Percentiles rank a stretch among this genome's conserved stretches.
Evolutionary conservation across 2,329 filamentous ascomycete species (phyloP).

Genomic region (Fusarium redolens): DNA sequence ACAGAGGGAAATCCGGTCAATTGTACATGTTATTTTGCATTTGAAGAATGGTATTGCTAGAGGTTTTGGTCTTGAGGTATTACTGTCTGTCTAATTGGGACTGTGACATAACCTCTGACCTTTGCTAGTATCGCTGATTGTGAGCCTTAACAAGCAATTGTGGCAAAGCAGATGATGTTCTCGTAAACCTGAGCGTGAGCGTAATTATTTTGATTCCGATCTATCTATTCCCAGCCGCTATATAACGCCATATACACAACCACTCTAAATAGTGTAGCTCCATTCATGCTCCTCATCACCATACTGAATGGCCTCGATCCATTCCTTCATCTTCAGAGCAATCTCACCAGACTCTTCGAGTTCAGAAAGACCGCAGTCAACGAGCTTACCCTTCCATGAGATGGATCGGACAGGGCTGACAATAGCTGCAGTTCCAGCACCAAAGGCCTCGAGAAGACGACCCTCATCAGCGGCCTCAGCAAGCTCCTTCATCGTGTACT

Average conservation of each 20-base stretch:
- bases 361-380: slow-evolving; percentile 85
- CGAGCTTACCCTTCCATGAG: slow-evolving; percentile 83
- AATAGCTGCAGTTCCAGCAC: slow-evolving; percentile 91
- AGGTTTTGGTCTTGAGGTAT: slow-evolving; percentile 35
- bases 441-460: slow-evolving; percentile 91
- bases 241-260: slow-evolving; percentile 29
- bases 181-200: slow-evolving; percentile 7
- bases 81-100: slow-evolving; percentile 24
- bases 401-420: slow-evolving; percentile 92
- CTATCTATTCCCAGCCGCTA: slow-evolving; percentile 32
- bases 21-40: slow-evolving; percentile 40
- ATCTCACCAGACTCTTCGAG: slow-evolving; percentile 89
- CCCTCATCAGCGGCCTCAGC: slow-evolving; percentile 85
- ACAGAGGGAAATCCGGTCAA: slow-evolving; percentile 27
- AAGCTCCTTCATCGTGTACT: slow-evolving; percentile 91
- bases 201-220: slow-evolving; percentile 31
- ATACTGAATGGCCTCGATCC: slow-evolving; percentile 97
- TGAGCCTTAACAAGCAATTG: slow-evolving; percentile 29
- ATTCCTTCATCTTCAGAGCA: slow-evolving; percentile 88
- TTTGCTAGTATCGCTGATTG: slow-evolving; percentile 21
- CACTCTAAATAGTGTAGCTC: slow-evolving; percentile 69
- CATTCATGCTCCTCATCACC: slow-evolving; percentile 92
- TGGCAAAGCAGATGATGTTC: slow-evolving; percentile 19
- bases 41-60: slow-evolving; percentile 45
- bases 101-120: slow-evolving; percentile 15